Conservation (phyloP, 2,329 filamentous ascomycete genomes). For the Trichoderma asperellum region DNA sequence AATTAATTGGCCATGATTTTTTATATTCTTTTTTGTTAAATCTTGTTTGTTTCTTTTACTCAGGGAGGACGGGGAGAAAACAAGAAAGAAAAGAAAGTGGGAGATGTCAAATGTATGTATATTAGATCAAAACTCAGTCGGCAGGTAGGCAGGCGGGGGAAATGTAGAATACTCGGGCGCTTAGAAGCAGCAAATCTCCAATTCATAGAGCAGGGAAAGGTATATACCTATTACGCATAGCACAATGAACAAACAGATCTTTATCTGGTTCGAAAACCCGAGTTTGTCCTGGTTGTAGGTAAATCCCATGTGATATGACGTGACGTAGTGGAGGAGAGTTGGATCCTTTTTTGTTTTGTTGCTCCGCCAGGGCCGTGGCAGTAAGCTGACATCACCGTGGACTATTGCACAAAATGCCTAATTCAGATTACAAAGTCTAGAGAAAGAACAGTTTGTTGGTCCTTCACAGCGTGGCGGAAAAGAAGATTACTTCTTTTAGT, state of each 20-base stretch:
- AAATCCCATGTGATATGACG: background rate
- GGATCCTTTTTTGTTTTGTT: background rate
- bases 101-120: background rate
- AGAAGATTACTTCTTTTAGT: background rate
- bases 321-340: background rate
- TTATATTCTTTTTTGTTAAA: background rate
- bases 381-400: background rate
- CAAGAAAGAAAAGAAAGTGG: background rate
- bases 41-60: background rate
- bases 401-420: background rate
- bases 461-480: background rate
- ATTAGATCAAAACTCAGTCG: slow-evolving; percentile 3
- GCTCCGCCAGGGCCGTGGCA: background rate
- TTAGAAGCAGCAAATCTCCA: slow-evolving; percentile 6
- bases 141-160: background rate
- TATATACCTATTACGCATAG: background rate
- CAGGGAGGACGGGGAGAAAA: background rate
- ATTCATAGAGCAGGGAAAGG: slow-evolving; percentile 1
- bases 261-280: background rate
- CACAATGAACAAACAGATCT: background rate
- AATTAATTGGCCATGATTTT: background rate
- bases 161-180: slow-evolving; percentile 12
- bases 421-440: background rate
- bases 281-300: background rate
- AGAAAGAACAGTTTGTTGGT: background rate